Evolutionary conservation across 176 grass and related monocot species (phyloP).

Genomic region (Triticum aestivum): IWGSC_CS_RefSeq_v2.1 NC_057799.1:397406740-397407239

Average conservation of each 20-base stretch:
- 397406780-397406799: too few relatives aligned
- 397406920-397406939: not conserved
- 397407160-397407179: not conserved
- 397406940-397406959: not conserved
- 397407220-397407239: not conserved
- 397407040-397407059: not conserved
- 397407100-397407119: not conserved
- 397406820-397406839: too few relatives aligned
- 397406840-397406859: not conserved
- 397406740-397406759: too few relatives aligned
- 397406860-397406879: not conserved
- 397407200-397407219: not conserved
- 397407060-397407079: not conserved
- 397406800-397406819: too few relatives aligned
- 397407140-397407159: not conserved
- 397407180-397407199: not conserved
- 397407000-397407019: not conserved
- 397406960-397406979: not conserved
- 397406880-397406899: not conserved
- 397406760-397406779: too few relatives aligned
- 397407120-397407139: too few relatives aligned
- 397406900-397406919: not conserved
- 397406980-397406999: not conserved
- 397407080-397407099: not conserved
- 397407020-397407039: too few relatives aligned